Evolutionary conservation across 441 rosid species (phyloP).

Genomic region (Populus hybrid): DNA sequence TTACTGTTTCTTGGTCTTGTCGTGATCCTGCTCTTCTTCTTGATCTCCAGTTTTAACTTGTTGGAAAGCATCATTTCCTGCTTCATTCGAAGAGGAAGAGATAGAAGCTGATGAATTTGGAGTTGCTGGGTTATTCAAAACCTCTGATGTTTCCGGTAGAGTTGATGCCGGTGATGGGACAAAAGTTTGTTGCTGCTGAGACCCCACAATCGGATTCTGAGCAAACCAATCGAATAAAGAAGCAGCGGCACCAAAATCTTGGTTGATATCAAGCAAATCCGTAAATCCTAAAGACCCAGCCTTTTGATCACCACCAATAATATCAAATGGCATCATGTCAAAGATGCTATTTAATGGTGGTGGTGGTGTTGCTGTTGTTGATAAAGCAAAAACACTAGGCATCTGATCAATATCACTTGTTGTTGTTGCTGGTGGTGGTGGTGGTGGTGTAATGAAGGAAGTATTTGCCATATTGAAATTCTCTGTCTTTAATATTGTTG

Average conservation of each 20-base stretch:
- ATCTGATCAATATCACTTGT: conserved; percentile 28
- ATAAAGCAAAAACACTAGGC: conserved; percentile 21
- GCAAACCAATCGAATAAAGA: conserved; percentile 56
- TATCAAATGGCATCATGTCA: conserved; percentile 42
- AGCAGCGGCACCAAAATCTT: conserved; percentile 37
- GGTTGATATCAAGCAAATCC: conserved; percentile 48
- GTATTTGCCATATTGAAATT: conserved; percentile 48
- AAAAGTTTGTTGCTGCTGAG: conserved; percentile 14
- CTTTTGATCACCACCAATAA: conserved; percentile 30
- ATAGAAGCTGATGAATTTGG: conserved; percentile 72
- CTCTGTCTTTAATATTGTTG: background rate
- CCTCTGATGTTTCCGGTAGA: conserved; percentile 65
- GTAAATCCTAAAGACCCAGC: conserved; percentile 35
- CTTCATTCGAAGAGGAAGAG: conserved; percentile 78
- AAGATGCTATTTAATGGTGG: conserved; percentile 36
- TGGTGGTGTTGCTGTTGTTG: conserved; percentile 5
- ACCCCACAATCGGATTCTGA: conserved; percentile 16
- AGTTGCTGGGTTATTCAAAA: conserved; percentile 68
- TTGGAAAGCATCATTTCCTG: conserved; percentile 29
- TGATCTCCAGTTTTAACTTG: conserved; percentile 37
- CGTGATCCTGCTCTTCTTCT: conserved; percentile 49
- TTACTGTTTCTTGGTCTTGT: conserved; percentile 61
- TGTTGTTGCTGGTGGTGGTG: conserved; percentile 8
- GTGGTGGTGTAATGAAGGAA: conserved; percentile 18
- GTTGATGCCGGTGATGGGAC: conserved; percentile 42